phyloP scores from a whole-genome alignment of 768 basidiomycete genomes.

The Boletus coccyginus region DNA sequence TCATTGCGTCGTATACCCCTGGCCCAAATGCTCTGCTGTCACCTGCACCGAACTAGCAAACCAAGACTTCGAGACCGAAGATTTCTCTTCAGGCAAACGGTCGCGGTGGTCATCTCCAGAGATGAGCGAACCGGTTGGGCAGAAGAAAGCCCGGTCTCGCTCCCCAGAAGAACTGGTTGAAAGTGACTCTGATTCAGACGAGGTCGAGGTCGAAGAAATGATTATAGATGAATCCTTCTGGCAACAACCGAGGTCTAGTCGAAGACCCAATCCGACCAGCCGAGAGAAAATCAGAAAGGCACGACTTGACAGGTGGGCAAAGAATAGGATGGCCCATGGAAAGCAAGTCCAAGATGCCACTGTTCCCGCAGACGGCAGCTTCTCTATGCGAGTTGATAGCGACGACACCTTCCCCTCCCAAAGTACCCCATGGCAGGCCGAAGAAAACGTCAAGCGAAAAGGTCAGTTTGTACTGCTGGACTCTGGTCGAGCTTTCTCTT shows the following conservation, averaged over 20 bases:
- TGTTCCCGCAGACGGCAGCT: slow-evolving; percentile 20
- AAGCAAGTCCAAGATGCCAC: slow-evolving; percentile 34
- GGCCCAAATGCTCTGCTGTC: slow-evolving; percentile 34
- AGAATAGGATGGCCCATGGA: slow-evolving; percentile 18
- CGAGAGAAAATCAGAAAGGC: slow-evolving; percentile 31
- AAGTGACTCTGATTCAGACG: slow-evolving; percentile 33
- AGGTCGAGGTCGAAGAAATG: slow-evolving; percentile 52
- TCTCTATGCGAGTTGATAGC: slow-evolving; percentile 32
- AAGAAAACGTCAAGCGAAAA: slow-evolving; percentile 44
- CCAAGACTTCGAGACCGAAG: slow-evolving; percentile 4
- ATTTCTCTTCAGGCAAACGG: slow-evolving; percentile 26
- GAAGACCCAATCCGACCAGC: slow-evolving; percentile 23
- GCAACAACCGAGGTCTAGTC: slow-evolving; percentile 11
- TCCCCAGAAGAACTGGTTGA: slow-evolving; percentile 19
- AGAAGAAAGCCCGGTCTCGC: slow-evolving; percentile 28
- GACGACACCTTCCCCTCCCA: slow-evolving; percentile 17
- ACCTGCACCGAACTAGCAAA: slow-evolving; percentile 15
- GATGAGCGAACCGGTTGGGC: slow-evolving; percentile 5
- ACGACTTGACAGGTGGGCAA: slow-evolving; percentile 30
- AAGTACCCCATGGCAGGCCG: slow-evolving; percentile 22
- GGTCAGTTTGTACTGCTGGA: slow-evolving; percentile 31
- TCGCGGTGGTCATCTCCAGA: slow-evolving; percentile 27
- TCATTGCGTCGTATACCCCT: slow-evolving; percentile 53
- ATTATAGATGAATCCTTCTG: slow-evolving; percentile 36
- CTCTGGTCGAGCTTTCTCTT: background rate